Evolutionary conservation across 768 basidiomycete genomes (phyloP).

Genomic region (Trametes coccinea): DNA sequence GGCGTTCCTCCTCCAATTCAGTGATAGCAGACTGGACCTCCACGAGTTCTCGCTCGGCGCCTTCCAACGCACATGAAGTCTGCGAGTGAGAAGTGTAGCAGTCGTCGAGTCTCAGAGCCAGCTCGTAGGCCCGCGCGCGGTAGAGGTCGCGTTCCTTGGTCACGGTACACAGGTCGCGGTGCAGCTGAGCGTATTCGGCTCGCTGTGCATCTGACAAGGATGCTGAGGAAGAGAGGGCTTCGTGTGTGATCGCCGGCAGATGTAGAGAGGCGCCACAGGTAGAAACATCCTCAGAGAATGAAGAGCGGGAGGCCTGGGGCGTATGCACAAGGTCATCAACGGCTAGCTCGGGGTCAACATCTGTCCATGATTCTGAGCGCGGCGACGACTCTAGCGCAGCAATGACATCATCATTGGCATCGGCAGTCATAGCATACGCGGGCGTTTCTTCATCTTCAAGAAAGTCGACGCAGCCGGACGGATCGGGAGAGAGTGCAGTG

Average conservation of each 20-base stretch:
- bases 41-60: neutral
- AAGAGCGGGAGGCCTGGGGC: no score
- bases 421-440: no score
- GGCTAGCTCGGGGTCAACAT: no score
- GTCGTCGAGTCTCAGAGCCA: conserved; percentile 11
- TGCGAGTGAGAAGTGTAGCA: conserved; percentile 5
- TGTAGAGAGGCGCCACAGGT: no score
- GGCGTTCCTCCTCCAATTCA: neutral
- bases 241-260: neutral
- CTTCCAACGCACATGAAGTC: neutral
- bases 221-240: neutral
- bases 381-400: no score
- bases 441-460: no score
- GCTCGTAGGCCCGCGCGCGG: conserved; percentile 12
- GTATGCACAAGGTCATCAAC: no score
- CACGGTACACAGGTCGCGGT: neutral
- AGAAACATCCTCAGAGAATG: no score
- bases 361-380: no score
- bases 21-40: neutral
- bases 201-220: neutral
- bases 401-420: no score
- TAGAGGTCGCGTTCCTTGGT: conserved; percentile 13
- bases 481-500: no score
- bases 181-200: neutral
- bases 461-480: no score